Conservation (phyloP, 2,329 filamentous ascomycete genomes). For the Coniochaeta sp. region DNA sequence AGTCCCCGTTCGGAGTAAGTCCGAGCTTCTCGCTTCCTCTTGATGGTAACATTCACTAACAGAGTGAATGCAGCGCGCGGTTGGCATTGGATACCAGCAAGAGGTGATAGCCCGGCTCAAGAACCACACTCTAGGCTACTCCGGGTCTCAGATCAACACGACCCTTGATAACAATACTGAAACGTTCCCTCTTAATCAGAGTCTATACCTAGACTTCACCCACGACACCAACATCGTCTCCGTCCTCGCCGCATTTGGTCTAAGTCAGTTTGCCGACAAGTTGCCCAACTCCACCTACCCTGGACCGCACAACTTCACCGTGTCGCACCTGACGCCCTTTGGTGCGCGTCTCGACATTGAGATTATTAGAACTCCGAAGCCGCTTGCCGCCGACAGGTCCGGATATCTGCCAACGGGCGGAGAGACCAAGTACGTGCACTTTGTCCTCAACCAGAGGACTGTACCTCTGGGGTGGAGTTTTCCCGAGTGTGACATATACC, state of each 20-base stretch:
- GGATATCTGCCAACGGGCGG: constrained; percentile 40
- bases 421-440: constrained; percentile 64
- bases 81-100: constrained; percentile 67
- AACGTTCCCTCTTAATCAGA: constrained; percentile 69
- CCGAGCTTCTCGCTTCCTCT: background rate
- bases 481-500: constrained; percentile 49
- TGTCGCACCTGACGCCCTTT: constrained; percentile 64
- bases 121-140: constrained; percentile 55
- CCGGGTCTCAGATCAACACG: constrained; percentile 55
- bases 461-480: constrained; percentile 62
- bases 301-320: constrained; percentile 53
- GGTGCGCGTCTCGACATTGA: constrained; percentile 68
- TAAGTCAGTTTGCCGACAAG: constrained; percentile 58
- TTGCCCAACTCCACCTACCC: constrained; percentile 49
- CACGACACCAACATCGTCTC: constrained; percentile 70
- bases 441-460: constrained; percentile 67
- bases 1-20: constrained; percentile 53
- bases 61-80: constrained; percentile 41
- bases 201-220: constrained; percentile 68
- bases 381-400: constrained; percentile 47
- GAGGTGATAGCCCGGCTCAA: constrained; percentile 64
- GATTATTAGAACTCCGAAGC: constrained; percentile 59
- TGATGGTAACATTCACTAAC: background rate
- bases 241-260: constrained; percentile 64
- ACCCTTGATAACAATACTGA: constrained; percentile 59